These are phyloP conservation scores for Magnaporthiopsis poae DNA, from an alignment of 2,329 filamentous ascomycete genomes.

Conservation along the genomic window DNA sequence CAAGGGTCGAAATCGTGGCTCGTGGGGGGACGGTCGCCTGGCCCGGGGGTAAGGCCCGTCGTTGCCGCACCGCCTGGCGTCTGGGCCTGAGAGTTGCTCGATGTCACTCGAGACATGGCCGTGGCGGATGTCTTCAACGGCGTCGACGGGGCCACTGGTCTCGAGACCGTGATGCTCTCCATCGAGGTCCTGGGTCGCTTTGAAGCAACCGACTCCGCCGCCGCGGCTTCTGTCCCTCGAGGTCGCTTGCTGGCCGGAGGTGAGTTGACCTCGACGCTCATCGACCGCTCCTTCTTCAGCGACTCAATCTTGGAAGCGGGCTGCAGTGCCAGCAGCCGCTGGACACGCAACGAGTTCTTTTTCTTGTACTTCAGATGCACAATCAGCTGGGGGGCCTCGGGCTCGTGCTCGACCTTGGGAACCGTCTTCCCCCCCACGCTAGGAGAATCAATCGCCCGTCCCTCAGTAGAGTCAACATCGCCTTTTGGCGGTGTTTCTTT, in stretches of 20 bases:
- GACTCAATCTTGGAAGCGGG: constrained; percentile 28
- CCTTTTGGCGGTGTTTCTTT: constrained; percentile 22
- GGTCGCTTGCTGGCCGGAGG: constrained; percentile 41
- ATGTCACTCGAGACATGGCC: constrained; percentile 44
- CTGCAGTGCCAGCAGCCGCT: constrained; percentile 36
- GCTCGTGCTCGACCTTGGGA: constrained; percentile 22
- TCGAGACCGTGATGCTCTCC: constrained; percentile 25
- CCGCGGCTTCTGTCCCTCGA: constrained; percentile 23
- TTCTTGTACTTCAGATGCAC: constrained; percentile 42
- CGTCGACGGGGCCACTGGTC: constrained; percentile 35
- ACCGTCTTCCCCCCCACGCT: constrained; percentile 27
- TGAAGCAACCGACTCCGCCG: constrained; percentile 22
- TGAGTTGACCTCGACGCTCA: constrained; percentile 31
- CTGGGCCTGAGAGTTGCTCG: constrained; percentile 41
- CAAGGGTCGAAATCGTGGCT: constrained; percentile 23
- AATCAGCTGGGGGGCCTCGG: constrained; percentile 25
- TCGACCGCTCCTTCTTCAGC: constrained; percentile 31
- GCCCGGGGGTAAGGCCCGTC: constrained; percentile 31
- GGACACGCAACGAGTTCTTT: constrained; percentile 32
- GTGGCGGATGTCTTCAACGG: constrained; percentile 36
- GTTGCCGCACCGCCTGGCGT: constrained; percentile 35
- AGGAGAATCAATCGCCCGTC: constrained; percentile 23
- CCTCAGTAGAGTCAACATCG: constrained; percentile 14
- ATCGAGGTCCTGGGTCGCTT: constrained; percentile 24
- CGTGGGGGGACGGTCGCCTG: constrained; percentile 27